Conservation (phyloP, 225 moss, liverwort and hornwort species). For the Rhytidiadelphus loreus region DNA sequence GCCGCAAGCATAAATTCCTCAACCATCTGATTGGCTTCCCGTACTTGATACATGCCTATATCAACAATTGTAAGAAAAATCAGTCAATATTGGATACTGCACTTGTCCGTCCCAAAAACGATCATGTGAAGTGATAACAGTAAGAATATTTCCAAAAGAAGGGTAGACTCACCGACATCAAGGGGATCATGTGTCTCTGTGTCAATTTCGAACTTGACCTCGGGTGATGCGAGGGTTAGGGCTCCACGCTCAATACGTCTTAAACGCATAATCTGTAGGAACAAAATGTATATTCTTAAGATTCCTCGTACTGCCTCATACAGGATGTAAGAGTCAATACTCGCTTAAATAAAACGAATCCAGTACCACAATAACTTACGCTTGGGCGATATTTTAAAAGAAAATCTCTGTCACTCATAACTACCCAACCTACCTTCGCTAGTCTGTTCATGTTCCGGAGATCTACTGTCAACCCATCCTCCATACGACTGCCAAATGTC, state of each 20-base stretch:
- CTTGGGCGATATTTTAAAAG: not conserved
- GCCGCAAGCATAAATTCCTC: constrained; percentile 99
- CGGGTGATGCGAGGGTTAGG: constrained; percentile 90
- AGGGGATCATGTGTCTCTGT: constrained; percentile 99
- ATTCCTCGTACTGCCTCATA: not conserved
- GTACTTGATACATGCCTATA: constrained; percentile 98
- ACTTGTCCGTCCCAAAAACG: not conserved
- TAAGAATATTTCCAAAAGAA: not conserved
- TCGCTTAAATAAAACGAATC: not conserved
- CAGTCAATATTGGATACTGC: not conserved
- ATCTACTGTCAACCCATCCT: constrained; percentile 78
- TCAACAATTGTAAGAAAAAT: not conserved
- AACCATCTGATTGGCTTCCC: constrained; percentile 99
- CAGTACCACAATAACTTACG: not conserved
- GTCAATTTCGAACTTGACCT: constrained; percentile 99
- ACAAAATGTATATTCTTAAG: not conserved
- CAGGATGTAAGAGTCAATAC: not conserved
- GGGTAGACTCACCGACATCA: constrained; percentile 67
- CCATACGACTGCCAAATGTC: constrained; percentile 57
- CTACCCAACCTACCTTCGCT: constrained; percentile 54
- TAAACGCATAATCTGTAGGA: constrained; percentile 73
- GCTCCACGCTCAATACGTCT: constrained; percentile 94
- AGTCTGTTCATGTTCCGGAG: constrained; percentile 92
- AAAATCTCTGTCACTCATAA: not conserved
- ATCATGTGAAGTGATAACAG: not conserved